Evolutionary conservation across 2,329 filamentous ascomycete species (phyloP).

Genomic region (Endothia cerciana): DNA sequence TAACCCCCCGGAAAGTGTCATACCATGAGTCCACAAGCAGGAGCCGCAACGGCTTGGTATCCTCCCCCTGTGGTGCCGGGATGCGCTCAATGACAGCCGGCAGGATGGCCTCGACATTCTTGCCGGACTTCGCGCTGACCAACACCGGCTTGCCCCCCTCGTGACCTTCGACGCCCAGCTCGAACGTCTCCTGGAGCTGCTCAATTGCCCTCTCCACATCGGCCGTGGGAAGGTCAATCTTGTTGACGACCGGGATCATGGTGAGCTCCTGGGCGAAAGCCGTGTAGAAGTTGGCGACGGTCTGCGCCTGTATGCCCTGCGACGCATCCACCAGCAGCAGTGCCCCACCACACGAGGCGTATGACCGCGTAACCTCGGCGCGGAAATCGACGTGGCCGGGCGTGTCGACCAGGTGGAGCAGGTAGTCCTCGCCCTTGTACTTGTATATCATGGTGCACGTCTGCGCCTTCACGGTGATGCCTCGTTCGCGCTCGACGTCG

Average conservation of each 20-base stretch:
- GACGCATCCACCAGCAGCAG: slow-evolving; percentile 92
- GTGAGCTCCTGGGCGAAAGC: slow-evolving; percentile 89
- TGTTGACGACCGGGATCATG: slow-evolving; percentile 93
- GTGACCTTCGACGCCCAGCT: slow-evolving; percentile 72
- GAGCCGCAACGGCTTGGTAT: slow-evolving; percentile 74
- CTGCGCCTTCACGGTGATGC: slow-evolving; percentile 98
- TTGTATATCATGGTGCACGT: slow-evolving; percentile 98
- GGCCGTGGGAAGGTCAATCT: slow-evolving; percentile 89
- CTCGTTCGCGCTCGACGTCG: slow-evolving; percentile 92
- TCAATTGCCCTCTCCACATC: slow-evolving; percentile 84
- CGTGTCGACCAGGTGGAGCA: slow-evolving; percentile 94
- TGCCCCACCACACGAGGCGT: slow-evolving; percentile 93
- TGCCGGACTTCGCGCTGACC: slow-evolving; percentile 91
- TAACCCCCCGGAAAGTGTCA: slow-evolving; percentile 91
- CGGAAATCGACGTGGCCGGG: slow-evolving; percentile 98
- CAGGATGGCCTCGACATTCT: slow-evolving; percentile 82
- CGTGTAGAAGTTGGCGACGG: slow-evolving; percentile 97
- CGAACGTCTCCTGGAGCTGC: slow-evolving; percentile 85
- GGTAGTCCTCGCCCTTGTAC: slow-evolving; percentile 81
- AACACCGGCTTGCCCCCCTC: slow-evolving; percentile 53
- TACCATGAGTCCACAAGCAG: slow-evolving; percentile 98
- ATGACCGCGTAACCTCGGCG: slow-evolving; percentile 92
- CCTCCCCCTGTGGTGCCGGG: slow-evolving; percentile 77
- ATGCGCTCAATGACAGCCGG: slow-evolving; percentile 85
- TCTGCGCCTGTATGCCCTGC: slow-evolving; percentile 96